A percentile compares a stretch with the other conserved stretches of the same genome.
Conservation (phyloP, 1,284 basidiomycete genomes). For the Inonotus hispidus region DNA sequence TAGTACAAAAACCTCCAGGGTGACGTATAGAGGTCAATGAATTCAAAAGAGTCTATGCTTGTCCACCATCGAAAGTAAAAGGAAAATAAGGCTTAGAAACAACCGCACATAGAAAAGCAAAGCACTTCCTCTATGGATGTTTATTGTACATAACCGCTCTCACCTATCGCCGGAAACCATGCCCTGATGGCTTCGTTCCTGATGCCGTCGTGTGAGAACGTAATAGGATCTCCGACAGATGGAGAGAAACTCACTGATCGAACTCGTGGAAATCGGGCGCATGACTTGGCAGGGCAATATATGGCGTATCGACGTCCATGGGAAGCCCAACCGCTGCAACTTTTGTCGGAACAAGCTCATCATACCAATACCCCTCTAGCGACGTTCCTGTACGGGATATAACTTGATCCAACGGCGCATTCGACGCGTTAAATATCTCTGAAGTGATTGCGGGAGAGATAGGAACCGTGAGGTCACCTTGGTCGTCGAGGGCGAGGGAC, state of each 20-base stretch:
- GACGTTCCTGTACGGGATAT: background rate
- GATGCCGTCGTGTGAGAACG: background rate
- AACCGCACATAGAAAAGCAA: background rate
- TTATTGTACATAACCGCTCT: too few relatives aligned
- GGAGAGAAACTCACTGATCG: background rate
- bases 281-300: background rate
- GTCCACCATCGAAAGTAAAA: background rate
- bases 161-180: background rate
- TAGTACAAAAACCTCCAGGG: background rate
- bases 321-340: background rate
- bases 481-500: background rate
- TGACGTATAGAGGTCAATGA: background rate
- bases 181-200: background rate
- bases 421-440: background rate
- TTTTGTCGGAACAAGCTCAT: background rate
- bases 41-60: background rate
- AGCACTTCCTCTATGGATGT: too few relatives aligned
- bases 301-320: background rate
- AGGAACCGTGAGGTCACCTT: background rate
- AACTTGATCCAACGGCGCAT: background rate
- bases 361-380: background rate
- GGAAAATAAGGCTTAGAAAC: background rate
- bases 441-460: background rate
- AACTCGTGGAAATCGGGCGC: constrained; percentile 1
- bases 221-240: background rate